These are phyloP conservation scores for Acer negundo DNA, from an alignment of 345 rosid genomes.

Conservation along the genomic window DNA sequence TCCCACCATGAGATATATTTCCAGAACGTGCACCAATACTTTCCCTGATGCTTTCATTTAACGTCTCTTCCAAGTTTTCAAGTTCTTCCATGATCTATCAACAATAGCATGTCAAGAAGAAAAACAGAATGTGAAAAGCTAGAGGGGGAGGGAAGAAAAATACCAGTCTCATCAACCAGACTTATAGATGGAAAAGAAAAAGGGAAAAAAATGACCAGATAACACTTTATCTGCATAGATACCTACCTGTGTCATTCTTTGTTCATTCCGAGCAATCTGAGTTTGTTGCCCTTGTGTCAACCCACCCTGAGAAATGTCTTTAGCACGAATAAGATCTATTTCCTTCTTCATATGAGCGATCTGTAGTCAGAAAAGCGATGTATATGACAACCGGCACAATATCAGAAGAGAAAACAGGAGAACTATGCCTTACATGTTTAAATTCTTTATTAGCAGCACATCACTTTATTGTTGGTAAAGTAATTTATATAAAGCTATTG, in stretches of 20 bases:
- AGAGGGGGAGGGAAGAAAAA: neutral
- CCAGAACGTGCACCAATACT: constrained; percentile 86
- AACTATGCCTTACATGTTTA: neutral
- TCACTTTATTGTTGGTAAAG: neutral
- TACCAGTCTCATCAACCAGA: constrained; percentile 6
- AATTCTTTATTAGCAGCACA: neutral
- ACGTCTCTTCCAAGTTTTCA: constrained; percentile 94
- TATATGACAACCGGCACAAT: constrained; percentile 5
- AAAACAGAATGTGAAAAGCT: constrained; percentile 1
- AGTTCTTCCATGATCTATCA: constrained; percentile 86
- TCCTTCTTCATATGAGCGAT: constrained; percentile 97
- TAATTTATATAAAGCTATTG: neutral
- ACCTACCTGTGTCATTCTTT: constrained; percentile 77
- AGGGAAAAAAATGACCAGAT: neutral
- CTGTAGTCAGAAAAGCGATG: constrained; percentile 33
- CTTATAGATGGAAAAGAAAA: neutral
- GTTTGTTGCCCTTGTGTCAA: constrained; percentile 98
- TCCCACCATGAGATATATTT: constrained; percentile 45
- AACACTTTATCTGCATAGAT: neutral
- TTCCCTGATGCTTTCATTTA: constrained; percentile 91
- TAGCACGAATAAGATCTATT: constrained; percentile 88
- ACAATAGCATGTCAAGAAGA: constrained; percentile 1
- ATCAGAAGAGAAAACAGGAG: neutral
- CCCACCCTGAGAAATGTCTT: constrained; percentile 97
- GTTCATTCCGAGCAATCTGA: constrained; percentile 97